A percentile compares a stretch with the other conserved stretches of the same genome.
Conservation (phyloP, 495 filamentous ascomycete species). For the Podospora comata region DNA sequence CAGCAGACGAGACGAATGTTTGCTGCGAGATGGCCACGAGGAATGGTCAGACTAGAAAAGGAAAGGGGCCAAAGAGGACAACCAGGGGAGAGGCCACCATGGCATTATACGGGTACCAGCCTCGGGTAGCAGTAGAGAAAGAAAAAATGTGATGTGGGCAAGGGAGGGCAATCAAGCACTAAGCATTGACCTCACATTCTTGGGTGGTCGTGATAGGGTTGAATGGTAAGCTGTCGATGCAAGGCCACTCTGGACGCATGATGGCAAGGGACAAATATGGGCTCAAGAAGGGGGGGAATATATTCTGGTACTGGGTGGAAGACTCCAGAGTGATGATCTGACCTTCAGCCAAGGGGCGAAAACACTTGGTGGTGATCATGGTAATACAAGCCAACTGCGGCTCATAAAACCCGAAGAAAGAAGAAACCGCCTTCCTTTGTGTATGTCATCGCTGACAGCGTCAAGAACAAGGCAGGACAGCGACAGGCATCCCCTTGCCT, state of each 20-base stretch:
- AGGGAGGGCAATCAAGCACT: constrained; percentile 9
- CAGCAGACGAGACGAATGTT: constrained; percentile 31
- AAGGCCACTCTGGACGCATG: constrained; percentile 8
- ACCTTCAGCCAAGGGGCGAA: neutral
- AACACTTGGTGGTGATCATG: constrained; percentile 1
- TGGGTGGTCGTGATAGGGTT: constrained; percentile 8
- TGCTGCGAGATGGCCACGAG: constrained; percentile 6
- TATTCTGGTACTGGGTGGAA: neutral
- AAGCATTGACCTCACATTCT: constrained; percentile 25
- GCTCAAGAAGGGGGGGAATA: neutral
- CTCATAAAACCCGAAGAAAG: neutral
- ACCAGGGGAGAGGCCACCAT: constrained; percentile 10
- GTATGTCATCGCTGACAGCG: neutral
- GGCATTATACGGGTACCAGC: constrained; percentile 4
- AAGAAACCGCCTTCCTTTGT: neutral
- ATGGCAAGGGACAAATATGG: constrained; percentile 4
- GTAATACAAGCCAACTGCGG: neutral
- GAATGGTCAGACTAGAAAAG: constrained; percentile 9
- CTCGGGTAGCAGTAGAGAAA: neutral
- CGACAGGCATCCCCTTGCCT: neutral
- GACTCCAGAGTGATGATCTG: neutral
- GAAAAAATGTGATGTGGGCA: constrained; percentile 1
- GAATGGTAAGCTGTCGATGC: constrained; percentile 11
- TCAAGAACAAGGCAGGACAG: too few species aligned
- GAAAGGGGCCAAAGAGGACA: constrained; percentile 6